Evolutionary conservation across 108 stramenopile species (phyloP).

Genomic region (Seminavis robusta): DNA sequence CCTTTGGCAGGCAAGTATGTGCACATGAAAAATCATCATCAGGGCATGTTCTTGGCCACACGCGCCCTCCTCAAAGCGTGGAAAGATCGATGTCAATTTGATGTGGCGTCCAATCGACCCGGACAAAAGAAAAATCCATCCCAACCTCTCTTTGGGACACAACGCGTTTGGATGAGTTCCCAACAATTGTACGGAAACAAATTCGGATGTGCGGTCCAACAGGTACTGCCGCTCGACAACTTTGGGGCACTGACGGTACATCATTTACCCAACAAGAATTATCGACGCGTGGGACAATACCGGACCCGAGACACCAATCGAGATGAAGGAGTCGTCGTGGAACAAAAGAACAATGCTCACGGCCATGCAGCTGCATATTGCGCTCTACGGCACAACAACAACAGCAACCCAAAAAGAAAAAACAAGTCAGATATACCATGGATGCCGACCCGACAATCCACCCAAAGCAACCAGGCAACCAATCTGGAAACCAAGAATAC

Average conservation of each 20-base stretch:
- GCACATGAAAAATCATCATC: constrained; percentile 78
- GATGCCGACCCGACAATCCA: constrained; percentile 28
- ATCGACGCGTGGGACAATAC: constrained; percentile 72
- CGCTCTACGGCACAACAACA: too few species aligned
- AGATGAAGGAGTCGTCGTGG: constrained; percentile 54
- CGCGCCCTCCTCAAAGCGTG: constrained; percentile 59
- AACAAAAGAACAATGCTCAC: constrained; percentile 44
- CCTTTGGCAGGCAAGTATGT: constrained; percentile 44
- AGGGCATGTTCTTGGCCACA: constrained; percentile 87
- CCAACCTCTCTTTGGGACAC: constrained; percentile 81
- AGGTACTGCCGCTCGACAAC: constrained; percentile 61
- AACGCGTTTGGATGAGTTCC: constrained; percentile 78
- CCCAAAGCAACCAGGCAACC: constrained; percentile 12
- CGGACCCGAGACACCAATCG: constrained; percentile 56
- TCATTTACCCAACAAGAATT: constrained; percentile 89
- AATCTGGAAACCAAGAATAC: constrained; percentile 46
- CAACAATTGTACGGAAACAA: constrained; percentile 69
- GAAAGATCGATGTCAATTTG: constrained; percentile 70
- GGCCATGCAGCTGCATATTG: constrained; percentile 73
- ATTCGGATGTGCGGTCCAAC: constrained; percentile 63
- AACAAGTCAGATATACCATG: too few species aligned
- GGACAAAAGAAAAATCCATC: constrained; percentile 16
- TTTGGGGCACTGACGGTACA: constrained; percentile 78
- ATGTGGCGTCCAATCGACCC: constrained; percentile 63
- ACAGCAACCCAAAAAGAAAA: constrained; percentile 30